phyloP scores from a whole-genome alignment of 2,329 filamentous ascomycete species.

The Intubia oerlemansii region DNA sequence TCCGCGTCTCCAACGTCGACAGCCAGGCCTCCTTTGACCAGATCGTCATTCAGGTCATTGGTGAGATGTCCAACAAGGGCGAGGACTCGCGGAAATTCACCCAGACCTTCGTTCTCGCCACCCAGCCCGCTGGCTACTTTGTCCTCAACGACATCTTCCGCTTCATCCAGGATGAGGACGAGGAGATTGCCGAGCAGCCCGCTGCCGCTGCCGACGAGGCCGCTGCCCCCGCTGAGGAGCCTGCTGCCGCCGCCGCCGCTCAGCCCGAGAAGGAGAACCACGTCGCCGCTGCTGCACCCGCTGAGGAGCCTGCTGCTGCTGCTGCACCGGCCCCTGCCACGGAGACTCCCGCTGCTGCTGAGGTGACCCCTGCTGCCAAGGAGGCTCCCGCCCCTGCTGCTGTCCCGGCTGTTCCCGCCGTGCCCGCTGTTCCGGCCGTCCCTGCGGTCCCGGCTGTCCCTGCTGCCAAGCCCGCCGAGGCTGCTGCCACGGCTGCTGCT shows the following conservation, averaged over 20 bases:
- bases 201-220: slow-evolving; percentile 9
- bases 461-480: slow-evolving; percentile 13
- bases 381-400: slow-evolving; percentile 12
- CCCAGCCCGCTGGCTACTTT: slow-evolving; percentile 93
- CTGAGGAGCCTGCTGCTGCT: slow-evolving; percentile 32
- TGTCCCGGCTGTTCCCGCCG: slow-evolving; percentile 18
- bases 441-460: slow-evolving; percentile 13
- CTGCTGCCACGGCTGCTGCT: slow-evolving; percentile 15
- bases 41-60: slow-evolving; percentile 95
- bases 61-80: slow-evolving; percentile 88
- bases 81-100: slow-evolving; percentile 88
- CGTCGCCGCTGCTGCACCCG: slow-evolving; percentile 26
- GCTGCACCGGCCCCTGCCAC: slow-evolving; percentile 33
- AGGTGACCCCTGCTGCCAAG: slow-evolving; percentile 10
- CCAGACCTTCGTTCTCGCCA: slow-evolving; percentile 91
- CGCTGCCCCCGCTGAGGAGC: slow-evolving; percentile 10
- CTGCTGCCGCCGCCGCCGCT: slow-evolving; percentile 20
- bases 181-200: slow-evolving; percentile 36
- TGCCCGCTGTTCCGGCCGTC: slow-evolving; percentile 18
- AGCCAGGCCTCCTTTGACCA: slow-evolving; percentile 81
- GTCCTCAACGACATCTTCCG: slow-evolving; percentile 96
- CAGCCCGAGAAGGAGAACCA: slow-evolving; percentile 10
- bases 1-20: slow-evolving; percentile 94
- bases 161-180: slow-evolving; percentile 68
- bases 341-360: slow-evolving; percentile 14